Base-by-base conservation (phyloP, 768 basidiomycete species). In the Xerocomellus chrysenteron region DNA sequence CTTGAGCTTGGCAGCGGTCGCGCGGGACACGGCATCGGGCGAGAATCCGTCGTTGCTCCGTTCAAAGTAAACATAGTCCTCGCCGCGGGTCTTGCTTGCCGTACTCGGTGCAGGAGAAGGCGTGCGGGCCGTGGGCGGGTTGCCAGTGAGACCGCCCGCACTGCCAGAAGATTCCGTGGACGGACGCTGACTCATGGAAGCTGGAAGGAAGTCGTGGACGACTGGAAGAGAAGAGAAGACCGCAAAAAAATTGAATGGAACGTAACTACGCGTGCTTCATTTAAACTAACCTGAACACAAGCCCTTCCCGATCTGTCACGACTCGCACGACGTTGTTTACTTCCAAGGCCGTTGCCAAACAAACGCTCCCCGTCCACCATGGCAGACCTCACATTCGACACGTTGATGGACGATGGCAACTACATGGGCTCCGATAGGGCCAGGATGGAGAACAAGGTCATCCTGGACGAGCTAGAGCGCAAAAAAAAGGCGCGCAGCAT, bases 381-480 rank as follows among this genome's bases (percentile, higher is more conserved):
- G 90, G 64, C 88, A 2, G 90, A 90, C 62, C 79, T 90, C 58
- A 89, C 88, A 0, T 80, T 84, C 57, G 90, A 92, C 62, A 87
- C 81, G 3, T 80, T 92, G 42, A 77, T 83, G 61, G 89, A 92
- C 73, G 90, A 92, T 80, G 87, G 85, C 10, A 85, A 84, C 68
- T 89, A 88, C 65, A 68, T 83, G 21, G 85, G 87, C 56, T 81
- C 88, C 12, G 90, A 92, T 60, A 76, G 90, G 41, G 90, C 89
- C 54, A 80, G 84, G 63, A 69, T 85, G 50, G 90, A 92, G 72
- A 92, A 94, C 76, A 86, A 89, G 66, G 88, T 88, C 61, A 85
- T 98, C 51, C 80, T 98, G 46, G 91, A 93, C 68, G 94, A 97
- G 73, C 85, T 99, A n/a, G 97, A 99, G 69, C 83, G 95, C 62